Conservation (phyloP, 805 yeast species). For the Yamadazyma akitaensis region DNA sequence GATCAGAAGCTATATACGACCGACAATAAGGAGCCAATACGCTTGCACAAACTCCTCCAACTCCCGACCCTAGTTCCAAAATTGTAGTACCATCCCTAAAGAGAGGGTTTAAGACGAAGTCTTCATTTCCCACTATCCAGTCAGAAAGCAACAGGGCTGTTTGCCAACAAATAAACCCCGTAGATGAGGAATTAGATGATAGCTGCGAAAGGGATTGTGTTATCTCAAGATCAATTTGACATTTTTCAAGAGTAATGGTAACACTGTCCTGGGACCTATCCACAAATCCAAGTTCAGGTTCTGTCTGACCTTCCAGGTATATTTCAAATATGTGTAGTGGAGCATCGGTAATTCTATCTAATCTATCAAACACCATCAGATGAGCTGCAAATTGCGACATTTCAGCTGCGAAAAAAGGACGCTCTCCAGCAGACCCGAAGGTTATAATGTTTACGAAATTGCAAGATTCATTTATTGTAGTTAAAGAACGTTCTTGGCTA, state of each 20-base stretch:
- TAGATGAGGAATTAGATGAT: constrained; percentile 37
- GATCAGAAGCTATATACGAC: constrained; percentile 57
- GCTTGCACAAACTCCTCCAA: constrained; percentile 48
- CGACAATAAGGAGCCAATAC: constrained; percentile 30
- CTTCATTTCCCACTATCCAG: constrained; percentile 44
- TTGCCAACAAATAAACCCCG: constrained; percentile 63
- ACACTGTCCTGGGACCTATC: constrained; percentile 24
- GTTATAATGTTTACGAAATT: too few relatives aligned
- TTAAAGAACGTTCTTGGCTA: constrained; percentile 71
- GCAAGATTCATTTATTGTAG: background rate
- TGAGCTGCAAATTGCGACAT: background rate
- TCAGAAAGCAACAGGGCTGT: constrained; percentile 46
- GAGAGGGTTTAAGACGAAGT: constrained; percentile 24
- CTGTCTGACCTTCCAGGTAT: constrained; percentile 26
- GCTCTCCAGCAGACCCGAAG: too few relatives aligned
- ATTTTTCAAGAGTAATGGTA: constrained; percentile 17
- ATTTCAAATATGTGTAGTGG: constrained; percentile 31
- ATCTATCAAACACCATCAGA: background rate
- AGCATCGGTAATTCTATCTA: constrained; percentile 6
- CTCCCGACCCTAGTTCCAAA: constrained; percentile 64
- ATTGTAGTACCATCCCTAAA: constrained; percentile 20
- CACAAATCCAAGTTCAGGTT: constrained; percentile 36
- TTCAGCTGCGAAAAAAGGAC: background rate
- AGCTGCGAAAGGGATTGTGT: constrained; percentile 33
- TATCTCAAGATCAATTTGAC: constrained; percentile 25